Base-by-base conservation (phyloP, 371 early-diverging fungal genomes). In the Apophysomyces variabilis region DNA sequence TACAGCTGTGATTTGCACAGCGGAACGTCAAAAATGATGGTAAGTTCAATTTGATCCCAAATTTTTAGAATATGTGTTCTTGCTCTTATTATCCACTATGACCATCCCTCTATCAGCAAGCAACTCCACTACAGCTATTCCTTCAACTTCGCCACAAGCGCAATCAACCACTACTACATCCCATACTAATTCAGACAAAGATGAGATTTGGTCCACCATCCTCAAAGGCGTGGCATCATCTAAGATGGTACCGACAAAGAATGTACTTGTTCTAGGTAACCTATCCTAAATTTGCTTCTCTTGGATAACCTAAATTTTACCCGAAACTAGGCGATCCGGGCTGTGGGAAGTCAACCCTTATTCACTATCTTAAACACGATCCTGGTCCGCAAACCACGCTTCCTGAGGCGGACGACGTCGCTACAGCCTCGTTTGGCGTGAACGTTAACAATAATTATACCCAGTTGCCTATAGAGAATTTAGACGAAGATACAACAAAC, bases 171-270 rank as follows among this genome's bases (percentile, higher is more conserved):
- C 64, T 4, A 61, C 68, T 16, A 36, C 60, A 35, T 38, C 61
- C 32, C 62, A 65, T 60, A 37, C 69, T 62, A 18, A 18, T 47
- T 13, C 59, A 56, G 69, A 75, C 60, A 71, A 68, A 66, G 78
- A 75, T 38, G 90, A 89, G 39, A 90, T 93, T 61, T 94, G 94
- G 94, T 89, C 90, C 35, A 80, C 87, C 43, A 89, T 92, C 43
- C 79, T 94, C 56, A 79, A 85, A 57, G 83, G 86, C 32, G 92
- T 89, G 4, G 87, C 90, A n/a, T 86, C 91, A 58, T 84, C 91
- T 21, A 89, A 87, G 74, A 80, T 86, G 54, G 85, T 88, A 4
- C 89, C 89, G 13, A 78, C 86, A 12, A 91, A 90, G 70, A 89
- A 81, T 69, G 81, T 93, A 32, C 75, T 94, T 64, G 84, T 93